These are phyloP conservation scores for Rhynchospora tenuis DNA, from an alignment of 176 grass and related monocot species.

Conservation along the genomic window DNA sequence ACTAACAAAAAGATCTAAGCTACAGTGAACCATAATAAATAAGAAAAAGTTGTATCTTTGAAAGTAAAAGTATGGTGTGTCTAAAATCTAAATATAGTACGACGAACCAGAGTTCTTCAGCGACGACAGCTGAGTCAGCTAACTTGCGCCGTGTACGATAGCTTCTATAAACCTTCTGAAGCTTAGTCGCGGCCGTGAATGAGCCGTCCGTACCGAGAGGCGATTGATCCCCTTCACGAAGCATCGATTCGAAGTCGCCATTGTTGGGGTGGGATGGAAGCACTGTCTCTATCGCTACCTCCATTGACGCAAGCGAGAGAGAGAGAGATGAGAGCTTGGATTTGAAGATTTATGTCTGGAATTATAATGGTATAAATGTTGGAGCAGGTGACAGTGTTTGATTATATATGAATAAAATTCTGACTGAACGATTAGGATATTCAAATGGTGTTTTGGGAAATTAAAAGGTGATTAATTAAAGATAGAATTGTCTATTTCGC, in stretches of 20 bases:
- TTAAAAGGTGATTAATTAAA: neutral
- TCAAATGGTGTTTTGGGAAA: neutral
- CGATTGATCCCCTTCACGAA: constrained; percentile 6
- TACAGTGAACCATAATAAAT: neutral
- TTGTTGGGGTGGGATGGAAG: neutral
- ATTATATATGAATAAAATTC: neutral
- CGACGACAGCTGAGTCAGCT: constrained; percentile 91
- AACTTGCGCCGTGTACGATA: constrained; percentile 88
- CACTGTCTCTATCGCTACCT: constrained; percentile 23
- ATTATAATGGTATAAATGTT: neutral
- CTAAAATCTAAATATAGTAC: neutral
- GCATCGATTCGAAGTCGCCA: neutral
- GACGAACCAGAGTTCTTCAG: constrained; percentile 88
- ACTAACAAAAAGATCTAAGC: neutral
- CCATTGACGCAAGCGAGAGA: constrained; percentile 26
- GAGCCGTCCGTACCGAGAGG: neutral
- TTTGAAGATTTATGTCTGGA: neutral
- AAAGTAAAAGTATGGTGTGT: neutral
- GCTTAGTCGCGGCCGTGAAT: constrained; percentile 66
- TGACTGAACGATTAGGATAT: neutral
- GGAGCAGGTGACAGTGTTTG: neutral
- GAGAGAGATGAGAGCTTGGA: neutral
- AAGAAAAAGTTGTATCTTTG: neutral
- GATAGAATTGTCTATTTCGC: neutral
- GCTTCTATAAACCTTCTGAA: constrained; percentile 94